phyloP scores from a whole-genome alignment of 768 basidiomycete species.

The Russula sp. region DNA sequence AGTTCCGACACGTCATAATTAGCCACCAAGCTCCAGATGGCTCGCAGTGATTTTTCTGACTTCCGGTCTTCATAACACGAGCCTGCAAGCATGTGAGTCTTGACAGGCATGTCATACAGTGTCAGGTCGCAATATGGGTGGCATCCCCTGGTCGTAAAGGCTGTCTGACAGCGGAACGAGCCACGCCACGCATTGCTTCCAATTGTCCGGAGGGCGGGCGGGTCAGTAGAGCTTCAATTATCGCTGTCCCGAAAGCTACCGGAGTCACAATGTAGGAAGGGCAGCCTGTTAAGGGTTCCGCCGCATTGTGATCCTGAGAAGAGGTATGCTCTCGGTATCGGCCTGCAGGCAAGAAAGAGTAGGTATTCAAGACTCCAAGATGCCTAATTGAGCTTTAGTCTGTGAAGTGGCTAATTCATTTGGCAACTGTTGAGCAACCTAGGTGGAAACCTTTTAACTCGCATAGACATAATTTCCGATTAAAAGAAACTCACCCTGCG shows the following conservation, averaged over 20 bases:
- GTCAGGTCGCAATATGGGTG: not conserved
- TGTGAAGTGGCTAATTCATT: constrained; percentile 31
- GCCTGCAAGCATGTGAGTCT: not conserved
- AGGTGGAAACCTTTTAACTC: constrained; percentile 8
- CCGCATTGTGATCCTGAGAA: constrained; percentile 40
- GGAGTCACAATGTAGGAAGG: constrained; percentile 24
- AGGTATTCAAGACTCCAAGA: constrained; percentile 11
- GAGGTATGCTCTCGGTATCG: constrained; percentile 35
- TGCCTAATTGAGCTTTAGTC: constrained; percentile 13
- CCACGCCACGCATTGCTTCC: constrained; percentile 41
- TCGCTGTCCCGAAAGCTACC: constrained; percentile 37
- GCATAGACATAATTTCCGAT: not conserved
- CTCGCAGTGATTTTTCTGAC: not conserved
- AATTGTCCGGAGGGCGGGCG: constrained; percentile 34
- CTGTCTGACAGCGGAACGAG: constrained; percentile 70
- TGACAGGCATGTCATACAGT: not conserved
- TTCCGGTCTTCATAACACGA: not conserved
- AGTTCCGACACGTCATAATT: not conserved
- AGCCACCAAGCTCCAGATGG: no score
- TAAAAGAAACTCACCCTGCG: constrained; percentile 48
- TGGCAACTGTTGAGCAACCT: constrained; percentile 27
- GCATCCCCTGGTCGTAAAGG: not conserved
- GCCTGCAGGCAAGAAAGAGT: constrained; percentile 8
- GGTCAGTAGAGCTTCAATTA: constrained; percentile 58
- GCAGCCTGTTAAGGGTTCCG: constrained; percentile 36